Conservation (phyloP, 2,329 filamentous ascomycete genomes). For the Neurospora crassa region DNA sequence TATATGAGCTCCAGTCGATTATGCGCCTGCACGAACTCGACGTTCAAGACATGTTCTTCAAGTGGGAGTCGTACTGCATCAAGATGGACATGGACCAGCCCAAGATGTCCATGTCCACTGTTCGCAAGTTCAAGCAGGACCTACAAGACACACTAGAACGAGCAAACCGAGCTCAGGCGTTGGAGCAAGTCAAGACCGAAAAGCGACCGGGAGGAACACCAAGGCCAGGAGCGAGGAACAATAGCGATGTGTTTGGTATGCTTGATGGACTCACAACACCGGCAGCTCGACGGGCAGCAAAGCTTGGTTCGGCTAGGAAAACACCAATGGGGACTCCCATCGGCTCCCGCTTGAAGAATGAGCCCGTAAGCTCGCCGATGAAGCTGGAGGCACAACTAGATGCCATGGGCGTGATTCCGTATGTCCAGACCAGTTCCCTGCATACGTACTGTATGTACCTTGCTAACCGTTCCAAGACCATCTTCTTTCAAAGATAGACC, state of each 20-base stretch:
- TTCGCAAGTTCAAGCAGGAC: constrained; percentile 74
- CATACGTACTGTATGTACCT: not conserved
- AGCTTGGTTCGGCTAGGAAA: constrained; percentile 24
- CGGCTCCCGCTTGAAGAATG: constrained; percentile 34
- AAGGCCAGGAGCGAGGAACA: constrained; percentile 44
- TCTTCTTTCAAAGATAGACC: constrained; percentile 64
- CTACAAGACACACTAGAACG: constrained; percentile 78
- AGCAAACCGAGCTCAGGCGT: constrained; percentile 50
- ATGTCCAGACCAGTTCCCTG: constrained; percentile 12
- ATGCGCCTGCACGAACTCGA: constrained; percentile 73
- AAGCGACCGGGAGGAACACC: constrained; percentile 56
- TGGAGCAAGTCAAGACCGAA: constrained; percentile 45
- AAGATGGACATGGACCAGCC: constrained; percentile 81
- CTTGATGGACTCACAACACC: constrained; percentile 60
- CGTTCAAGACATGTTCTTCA: constrained; percentile 86
- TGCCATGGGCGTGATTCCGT: constrained; percentile 30
- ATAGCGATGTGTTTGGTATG: constrained; percentile 75
- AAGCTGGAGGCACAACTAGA: constrained; percentile 30
- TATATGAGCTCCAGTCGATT: constrained; percentile 76
- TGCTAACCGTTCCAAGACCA: constrained; percentile 27
- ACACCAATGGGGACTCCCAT: constrained; percentile 36
- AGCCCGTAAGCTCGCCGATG: constrained; percentile 31
- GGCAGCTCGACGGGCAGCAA: constrained; percentile 31
- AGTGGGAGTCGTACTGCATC: constrained; percentile 97
- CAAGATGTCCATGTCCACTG: constrained; percentile 58